A percentile compares a stretch with the other conserved stretches of the same genome.
These are phyloP conservation scores for Acer saccharum DNA, from an alignment of 345 rosid genomes.

Conservation along the genomic window DNA sequence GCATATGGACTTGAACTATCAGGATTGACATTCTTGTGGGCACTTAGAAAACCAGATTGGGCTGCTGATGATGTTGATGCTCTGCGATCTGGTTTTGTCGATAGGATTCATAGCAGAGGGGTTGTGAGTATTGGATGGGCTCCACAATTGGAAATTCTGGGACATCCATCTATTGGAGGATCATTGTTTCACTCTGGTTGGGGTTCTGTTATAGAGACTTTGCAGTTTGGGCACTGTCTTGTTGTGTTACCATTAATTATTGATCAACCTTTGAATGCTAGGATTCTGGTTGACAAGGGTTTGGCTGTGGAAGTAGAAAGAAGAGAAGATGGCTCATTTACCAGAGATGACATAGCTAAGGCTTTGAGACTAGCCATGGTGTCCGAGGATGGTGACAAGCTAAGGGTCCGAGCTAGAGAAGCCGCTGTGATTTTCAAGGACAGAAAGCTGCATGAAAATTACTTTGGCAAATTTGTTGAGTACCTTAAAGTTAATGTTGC, in stretches of 20 bases:
- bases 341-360: slow-evolving; percentile 16
- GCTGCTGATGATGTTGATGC: slow-evolving; percentile 1
- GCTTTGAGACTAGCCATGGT: slow-evolving; percentile 24
- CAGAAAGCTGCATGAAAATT: slow-evolving; percentile 17
- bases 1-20: not conserved
- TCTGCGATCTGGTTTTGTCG: not conserved
- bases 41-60: slow-evolving; percentile 18
- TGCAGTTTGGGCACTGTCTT: slow-evolving; percentile 24
- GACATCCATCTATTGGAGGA: slow-evolving; percentile 20
- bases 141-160: slow-evolving; percentile 14
- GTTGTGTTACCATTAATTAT: slow-evolving; percentile 17
- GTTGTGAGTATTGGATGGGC: slow-evolving; percentile 21
- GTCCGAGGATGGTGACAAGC: slow-evolving; percentile 20
- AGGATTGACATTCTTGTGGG: not conserved
- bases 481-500: slow-evolving; percentile 9
- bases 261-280: slow-evolving; percentile 28
- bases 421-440: slow-evolving; percentile 3
- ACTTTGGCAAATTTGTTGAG: slow-evolving; percentile 19
- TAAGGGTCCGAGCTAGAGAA: slow-evolving; percentile 9
- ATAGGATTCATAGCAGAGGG: slow-evolving; percentile 5
- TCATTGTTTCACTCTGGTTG: slow-evolving; percentile 27
- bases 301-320: slow-evolving; percentile 28
- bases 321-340: slow-evolving; percentile 27
- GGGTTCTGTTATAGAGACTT: slow-evolving; percentile 26
- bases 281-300: slow-evolving; percentile 26